A percentile compares a stretch with the other conserved stretches of the same genome.
Conservation (phyloP, 176 grass and related monocot species). For the Melocanna baccifera region DNA sequence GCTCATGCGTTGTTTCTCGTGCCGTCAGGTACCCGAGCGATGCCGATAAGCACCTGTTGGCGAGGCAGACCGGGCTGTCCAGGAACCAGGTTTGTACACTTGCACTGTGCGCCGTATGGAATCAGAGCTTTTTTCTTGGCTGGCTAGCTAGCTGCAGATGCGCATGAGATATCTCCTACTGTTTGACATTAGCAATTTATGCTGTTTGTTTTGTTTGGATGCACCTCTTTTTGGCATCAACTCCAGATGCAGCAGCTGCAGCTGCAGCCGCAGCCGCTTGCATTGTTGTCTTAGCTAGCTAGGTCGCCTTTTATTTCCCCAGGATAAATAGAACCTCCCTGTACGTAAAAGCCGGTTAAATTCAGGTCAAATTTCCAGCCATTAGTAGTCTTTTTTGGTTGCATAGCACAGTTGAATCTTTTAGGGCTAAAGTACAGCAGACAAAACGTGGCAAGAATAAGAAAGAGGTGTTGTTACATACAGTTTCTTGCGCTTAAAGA, state of each 20-base stretch:
- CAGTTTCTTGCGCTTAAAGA: neutral
- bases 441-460: neutral
- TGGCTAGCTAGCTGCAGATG: neutral
- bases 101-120: conserved; percentile 10
- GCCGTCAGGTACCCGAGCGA: conserved; percentile 94
- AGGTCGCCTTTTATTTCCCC: neutral
- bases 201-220: conserved; percentile 35
- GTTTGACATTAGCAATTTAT: conserved; percentile 12
- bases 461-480: neutral
- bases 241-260: neutral
- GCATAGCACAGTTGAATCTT: neutral
- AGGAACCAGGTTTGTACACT: conserved; percentile 89
- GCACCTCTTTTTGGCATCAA: conserved; percentile 9
- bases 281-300: neutral
- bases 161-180: neutral
- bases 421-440: neutral
- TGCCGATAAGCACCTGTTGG: conserved; percentile 99
- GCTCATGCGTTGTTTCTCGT: conserved; percentile 30
- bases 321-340: neutral
- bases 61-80: conserved; percentile 95
- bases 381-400: neutral
- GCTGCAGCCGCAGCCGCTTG: neutral
- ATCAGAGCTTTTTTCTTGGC: neutral
- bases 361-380: neutral
- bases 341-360: neutral